Evolutionary conservation across 306 rosid genomes (phyloP), one percentile per base, ranked within the genome.

Genomic region (Ceratonia siliqua): DNA sequence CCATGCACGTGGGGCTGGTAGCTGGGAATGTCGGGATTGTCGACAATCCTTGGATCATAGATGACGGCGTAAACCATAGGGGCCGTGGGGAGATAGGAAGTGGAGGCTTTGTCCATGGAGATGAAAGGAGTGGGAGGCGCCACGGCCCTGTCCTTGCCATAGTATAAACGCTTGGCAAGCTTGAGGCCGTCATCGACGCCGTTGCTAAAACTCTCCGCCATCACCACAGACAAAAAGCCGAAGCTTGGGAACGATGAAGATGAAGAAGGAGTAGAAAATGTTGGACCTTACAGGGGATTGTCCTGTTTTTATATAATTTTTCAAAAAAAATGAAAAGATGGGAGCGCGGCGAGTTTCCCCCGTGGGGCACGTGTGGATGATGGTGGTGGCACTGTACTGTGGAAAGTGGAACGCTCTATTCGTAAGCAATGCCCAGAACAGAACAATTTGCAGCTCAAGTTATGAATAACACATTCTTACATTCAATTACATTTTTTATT

Each of bases 1-100:
- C 98, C 98, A 39, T 93, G 89, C 38, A 93, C 98, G 58, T 93
- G 87, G 0, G 98, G 98, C 87, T 93, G 98, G 82, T 93, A 91
- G 72, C 92, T 89, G 1, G 98, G 96, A 10, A 93, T 75, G 57
- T 93, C 97, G 2, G 98, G 98, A 55, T 93, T 93, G 48, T 93
- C 98, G 5, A 93, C 98, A 13, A 91, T 88, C 3, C 55, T 57
- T 18, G 98, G 98, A 75, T 91, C 78, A 36, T 11, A 14, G 14
- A 93, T 85, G 24, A 86, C 87, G 0, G 96, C 98, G 62, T 89
- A 93, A 17, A 89, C 77, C 97, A 89, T 89, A 0, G 92, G 92
- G 0, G 96, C 77, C 14, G 76, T 65, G 0, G 98, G 98, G 27
- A 91, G 81, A 27, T 48, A 80, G 0, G 82, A 38, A 9, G 4